Conservation (phyloP, 768 basidiomycete species). For the Xerocomellus intermedius region DNA sequence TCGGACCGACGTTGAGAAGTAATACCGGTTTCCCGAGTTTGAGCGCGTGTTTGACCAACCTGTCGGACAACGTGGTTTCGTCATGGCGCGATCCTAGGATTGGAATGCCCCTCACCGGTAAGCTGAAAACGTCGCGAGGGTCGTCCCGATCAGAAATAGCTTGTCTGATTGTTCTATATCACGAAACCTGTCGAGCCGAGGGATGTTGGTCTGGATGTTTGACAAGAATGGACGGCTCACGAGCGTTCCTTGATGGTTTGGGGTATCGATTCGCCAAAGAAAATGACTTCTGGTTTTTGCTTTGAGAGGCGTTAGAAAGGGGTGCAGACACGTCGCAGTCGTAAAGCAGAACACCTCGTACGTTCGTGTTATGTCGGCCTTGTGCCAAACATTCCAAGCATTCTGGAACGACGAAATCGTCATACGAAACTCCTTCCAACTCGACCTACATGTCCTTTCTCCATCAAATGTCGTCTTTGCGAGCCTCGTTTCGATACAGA, state of each 20-base stretch:
- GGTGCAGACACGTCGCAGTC: neutral
- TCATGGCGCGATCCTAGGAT: neutral
- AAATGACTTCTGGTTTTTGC: conserved; percentile 82
- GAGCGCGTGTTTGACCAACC: conserved; percentile 78
- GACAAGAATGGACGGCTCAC: conserved; percentile 40
- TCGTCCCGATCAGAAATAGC: conserved; percentile 83
- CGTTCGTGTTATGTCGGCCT: conserved; percentile 58
- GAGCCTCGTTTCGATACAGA: conserved; percentile 34
- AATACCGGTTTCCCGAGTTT: conserved; percentile 75
- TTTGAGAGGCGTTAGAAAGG: conserved; percentile 25
- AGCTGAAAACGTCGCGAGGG: conserved; percentile 90
- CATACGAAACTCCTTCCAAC: conserved; percentile 73
- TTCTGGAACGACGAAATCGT: conserved; percentile 74
- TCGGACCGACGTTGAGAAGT: conserved; percentile 84
- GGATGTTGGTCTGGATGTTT: neutral
- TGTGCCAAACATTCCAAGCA: conserved; percentile 67
- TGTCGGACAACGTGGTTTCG: conserved; percentile 24
- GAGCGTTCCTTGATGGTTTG: conserved; percentile 63
- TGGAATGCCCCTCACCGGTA: conserved; percentile 53
- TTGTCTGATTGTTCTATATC: conserved; percentile 61
- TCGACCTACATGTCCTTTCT: conserved; percentile 54
- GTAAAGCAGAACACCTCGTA: conserved; percentile 32
- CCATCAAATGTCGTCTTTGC: neutral
- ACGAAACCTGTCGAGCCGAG: conserved; percentile 42
- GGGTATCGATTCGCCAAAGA: conserved; percentile 89